These are phyloP conservation scores for Plectosphaerella cucumerina DNA, from an alignment of 2,329 filamentous ascomycete genomes.

Conservation along the genomic window DNA sequence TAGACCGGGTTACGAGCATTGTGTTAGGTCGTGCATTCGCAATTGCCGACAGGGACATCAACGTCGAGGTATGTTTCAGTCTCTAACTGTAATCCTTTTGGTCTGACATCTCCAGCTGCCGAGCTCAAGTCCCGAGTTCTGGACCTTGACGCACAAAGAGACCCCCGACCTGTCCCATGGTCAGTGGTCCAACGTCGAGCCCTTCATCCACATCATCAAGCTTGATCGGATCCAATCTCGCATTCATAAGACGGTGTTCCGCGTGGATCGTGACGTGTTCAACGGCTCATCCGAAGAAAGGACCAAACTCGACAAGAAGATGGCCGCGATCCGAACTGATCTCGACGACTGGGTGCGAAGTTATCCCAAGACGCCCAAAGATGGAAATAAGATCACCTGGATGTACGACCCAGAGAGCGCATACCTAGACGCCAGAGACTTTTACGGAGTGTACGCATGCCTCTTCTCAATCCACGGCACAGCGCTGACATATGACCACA, in stretches of 20 bases:
- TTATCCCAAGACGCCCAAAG: slow-evolving; percentile 16
- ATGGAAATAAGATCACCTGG: slow-evolving; percentile 16
- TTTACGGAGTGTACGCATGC: slow-evolving; percentile 16
- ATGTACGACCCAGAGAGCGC: slow-evolving; percentile 22
- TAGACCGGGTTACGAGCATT: slow-evolving; percentile 27
- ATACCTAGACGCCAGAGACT: slow-evolving; percentile 19
- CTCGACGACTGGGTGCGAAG: slow-evolving; percentile 16
- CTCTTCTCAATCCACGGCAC: not conserved
- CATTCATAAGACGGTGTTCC: slow-evolving; percentile 15
- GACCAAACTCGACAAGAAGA: slow-evolving; percentile 12
- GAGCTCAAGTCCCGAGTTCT: slow-evolving; percentile 15
- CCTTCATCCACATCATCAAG: slow-evolving; percentile 21
- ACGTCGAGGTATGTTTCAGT: slow-evolving; percentile 17
- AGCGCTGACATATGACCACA: not conserved
- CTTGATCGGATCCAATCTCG: slow-evolving; percentile 16
- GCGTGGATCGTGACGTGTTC: slow-evolving; percentile 17
- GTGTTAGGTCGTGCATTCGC: slow-evolving; percentile 27
- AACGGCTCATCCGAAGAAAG: slow-evolving; percentile 1
- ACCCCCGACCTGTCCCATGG: not conserved
- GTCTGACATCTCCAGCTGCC: slow-evolving; percentile 12
- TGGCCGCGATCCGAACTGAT: slow-evolving; percentile 11
- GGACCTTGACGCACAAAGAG: slow-evolving; percentile 13
- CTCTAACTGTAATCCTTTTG: too few species aligned
- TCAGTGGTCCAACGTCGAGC: slow-evolving; percentile 18
- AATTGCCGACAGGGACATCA: slow-evolving; percentile 27